A percentile compares a stretch with the other conserved stretches of the same genome.
These are phyloP conservation scores for Aspergillus haitiensis DNA, from an alignment of 495 filamentous ascomycete genomes.

Conservation along the genomic window DNA sequence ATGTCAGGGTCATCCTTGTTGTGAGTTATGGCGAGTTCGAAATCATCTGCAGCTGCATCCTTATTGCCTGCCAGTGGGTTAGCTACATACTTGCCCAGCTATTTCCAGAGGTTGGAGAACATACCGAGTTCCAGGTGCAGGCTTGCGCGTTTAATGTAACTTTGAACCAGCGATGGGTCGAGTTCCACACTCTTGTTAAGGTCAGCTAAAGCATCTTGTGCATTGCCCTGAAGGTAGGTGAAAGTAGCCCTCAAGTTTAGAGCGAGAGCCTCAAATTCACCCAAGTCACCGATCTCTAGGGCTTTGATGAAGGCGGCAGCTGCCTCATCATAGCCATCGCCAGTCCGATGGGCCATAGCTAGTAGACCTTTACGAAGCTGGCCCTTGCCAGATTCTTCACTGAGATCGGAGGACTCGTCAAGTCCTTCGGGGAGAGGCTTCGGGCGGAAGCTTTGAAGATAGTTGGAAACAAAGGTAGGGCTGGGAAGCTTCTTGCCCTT, in stretches of 20 bases:
- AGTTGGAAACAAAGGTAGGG: constrained; percentile 95
- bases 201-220: constrained; percentile 75
- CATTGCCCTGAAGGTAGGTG: constrained; percentile 86
- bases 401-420: constrained; percentile 72
- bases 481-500: constrained; percentile 86
- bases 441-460: constrained; percentile 93
- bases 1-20: constrained; percentile 93
- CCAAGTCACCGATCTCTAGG: constrained; percentile 73
- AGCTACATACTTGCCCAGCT: constrained; percentile 6
- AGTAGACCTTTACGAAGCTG: constrained; percentile 79
- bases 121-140: constrained; percentile 94
- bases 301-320: constrained; percentile 82
- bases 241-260: constrained; percentile 97
- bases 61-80: constrained; percentile 64
- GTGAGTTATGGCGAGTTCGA: constrained; percentile 79
- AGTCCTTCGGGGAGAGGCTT: constrained; percentile 77
- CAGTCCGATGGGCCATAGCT: constrained; percentile 80
- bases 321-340: constrained; percentile 86
- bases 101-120: constrained; percentile 24
- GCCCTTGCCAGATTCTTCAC: constrained; percentile 77
- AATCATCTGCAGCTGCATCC: constrained; percentile 83
- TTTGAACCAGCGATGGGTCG: constrained; percentile 84
- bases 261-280: constrained; percentile 80
- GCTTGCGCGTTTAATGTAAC: constrained; percentile 97
- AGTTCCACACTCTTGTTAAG: constrained; percentile 90